Base-by-base conservation (phyloP, 2,329 filamentous ascomycete genomes). In the Penicillium sp. region DNA sequence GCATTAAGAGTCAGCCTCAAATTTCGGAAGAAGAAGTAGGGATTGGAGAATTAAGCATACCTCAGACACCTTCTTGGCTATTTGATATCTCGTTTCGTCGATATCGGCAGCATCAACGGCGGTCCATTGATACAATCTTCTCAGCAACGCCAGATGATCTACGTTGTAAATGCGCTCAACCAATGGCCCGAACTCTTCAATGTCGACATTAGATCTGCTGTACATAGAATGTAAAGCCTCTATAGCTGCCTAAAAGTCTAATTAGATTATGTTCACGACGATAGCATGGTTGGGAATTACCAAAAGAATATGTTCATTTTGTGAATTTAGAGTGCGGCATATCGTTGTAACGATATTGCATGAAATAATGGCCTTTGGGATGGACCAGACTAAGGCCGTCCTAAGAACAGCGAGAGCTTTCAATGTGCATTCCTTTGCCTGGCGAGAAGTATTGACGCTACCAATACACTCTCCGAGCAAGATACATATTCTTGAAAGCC, bases 41-140 rank as follows among this genome's bases (percentile, higher is more conserved):
- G 9, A 11, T 5, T 5, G 35, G 20, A 18, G 3, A 43, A 43
- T 21, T 20, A 43, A 14, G 20, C 75, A 62, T 80, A 91, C 89
- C 83, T 99, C 94, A 1, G 92, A 91, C 47, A 97, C 84, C 73
- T 96, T 97, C 77, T 97, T 97, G 42, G 90, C 86, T 63, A 97
- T 85, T 55, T 90, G 85, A 70, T 99, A 97, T 69, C 91, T 95
- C 66, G 91, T 87, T 66, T 96, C 91, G 63, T 97, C 90, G 58
- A 96, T 85, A 64, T 96, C 88, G 58, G 90, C 83, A 3, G 90
- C 83, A 61, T 91, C 88, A 45, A 93, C 86, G 11, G 85, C 74
- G 4, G 90, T 90, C 89, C 90, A 94, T 60, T 88, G 84, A 65
- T 90, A 91, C 12, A 96, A 80, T 58, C 86, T 83, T 60, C 82